phyloP scores from a whole-genome alignment of 2,329 filamentous ascomycete genomes.

The Trichoderma pleuroti region DNA sequence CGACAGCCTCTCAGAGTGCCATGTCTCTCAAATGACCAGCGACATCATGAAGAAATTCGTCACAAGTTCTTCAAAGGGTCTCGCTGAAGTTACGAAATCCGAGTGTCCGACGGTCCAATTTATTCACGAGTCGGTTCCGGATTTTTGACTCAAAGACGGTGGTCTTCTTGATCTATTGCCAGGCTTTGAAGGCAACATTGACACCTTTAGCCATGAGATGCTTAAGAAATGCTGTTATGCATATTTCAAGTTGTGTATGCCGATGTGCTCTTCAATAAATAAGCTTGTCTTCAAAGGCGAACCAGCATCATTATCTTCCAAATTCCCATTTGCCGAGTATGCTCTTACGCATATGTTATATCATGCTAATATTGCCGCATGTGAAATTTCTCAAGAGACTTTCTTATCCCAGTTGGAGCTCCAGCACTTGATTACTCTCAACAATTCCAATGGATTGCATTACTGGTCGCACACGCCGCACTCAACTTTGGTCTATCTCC shows the following conservation, averaged over 20 bases:
- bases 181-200: neutral
- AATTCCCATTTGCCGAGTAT: slow-evolving; percentile 5
- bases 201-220: neutral
- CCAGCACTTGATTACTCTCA: neutral
- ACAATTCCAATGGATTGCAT: too few species aligned
- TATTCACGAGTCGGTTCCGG: slow-evolving; percentile 49
- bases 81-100: slow-evolving; percentile 38
- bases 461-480: too few species aligned
- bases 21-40: too few species aligned
- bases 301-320: neutral
- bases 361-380: slow-evolving; percentile 8
- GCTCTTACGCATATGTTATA: neutral
- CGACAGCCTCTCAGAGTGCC: too few species aligned
- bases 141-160: slow-evolving; percentile 41
- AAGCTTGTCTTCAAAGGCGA: neutral
- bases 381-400: neutral
- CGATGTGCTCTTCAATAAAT: neutral
- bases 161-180: slow-evolving; percentile 26
- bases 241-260: neutral
- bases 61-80: slow-evolving; percentile 42
- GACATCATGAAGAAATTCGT: slow-evolving; percentile 28
- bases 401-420: neutral
- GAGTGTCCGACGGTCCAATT: slow-evolving; percentile 27
- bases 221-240: slow-evolving; percentile 2
- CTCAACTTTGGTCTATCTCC: too few species aligned